Conservation (phyloP, 441 rosid species). For the Syzygium syzygioides region DNA sequence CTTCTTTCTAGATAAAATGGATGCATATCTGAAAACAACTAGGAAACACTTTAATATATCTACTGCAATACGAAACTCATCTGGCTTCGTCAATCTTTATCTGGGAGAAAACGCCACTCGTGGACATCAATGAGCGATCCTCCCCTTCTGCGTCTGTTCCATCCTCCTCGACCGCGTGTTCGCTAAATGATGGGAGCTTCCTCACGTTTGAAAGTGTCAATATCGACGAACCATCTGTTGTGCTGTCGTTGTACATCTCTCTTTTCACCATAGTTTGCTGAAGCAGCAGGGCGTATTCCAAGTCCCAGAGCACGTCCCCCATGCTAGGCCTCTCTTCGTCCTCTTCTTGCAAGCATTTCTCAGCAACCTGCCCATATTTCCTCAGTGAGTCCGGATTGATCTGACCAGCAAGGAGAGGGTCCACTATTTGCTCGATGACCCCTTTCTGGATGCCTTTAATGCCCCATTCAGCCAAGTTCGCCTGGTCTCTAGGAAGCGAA, state of each 20-base stretch:
- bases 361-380: conserved; percentile 30
- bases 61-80: neutral
- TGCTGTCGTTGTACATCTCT: conserved; percentile 28
- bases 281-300: conserved; percentile 42
- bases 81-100: neutral
- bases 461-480: conserved; percentile 52
- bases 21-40: neutral
- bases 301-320: conserved; percentile 45
- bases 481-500: conserved; percentile 26
- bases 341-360: conserved; percentile 37
- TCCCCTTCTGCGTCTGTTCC: conserved; percentile 5
- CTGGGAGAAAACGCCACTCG: neutral
- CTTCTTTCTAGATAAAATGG: neutral
- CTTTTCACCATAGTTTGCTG: conserved; percentile 19
- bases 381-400: conserved; percentile 35
- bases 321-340: conserved; percentile 32
- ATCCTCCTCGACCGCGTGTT: neutral
- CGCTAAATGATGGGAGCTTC: conserved; percentile 20
- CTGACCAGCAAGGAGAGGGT: conserved; percentile 22
- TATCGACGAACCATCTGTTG: conserved; percentile 10
- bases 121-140: neutral
- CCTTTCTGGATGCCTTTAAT: conserved; percentile 22
- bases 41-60: neutral
- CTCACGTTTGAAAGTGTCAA: neutral
- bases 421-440: conserved; percentile 33